Base-by-base conservation (phyloP, 345 rosid species). In the Cardamine chenopodiifolia region DNA sequence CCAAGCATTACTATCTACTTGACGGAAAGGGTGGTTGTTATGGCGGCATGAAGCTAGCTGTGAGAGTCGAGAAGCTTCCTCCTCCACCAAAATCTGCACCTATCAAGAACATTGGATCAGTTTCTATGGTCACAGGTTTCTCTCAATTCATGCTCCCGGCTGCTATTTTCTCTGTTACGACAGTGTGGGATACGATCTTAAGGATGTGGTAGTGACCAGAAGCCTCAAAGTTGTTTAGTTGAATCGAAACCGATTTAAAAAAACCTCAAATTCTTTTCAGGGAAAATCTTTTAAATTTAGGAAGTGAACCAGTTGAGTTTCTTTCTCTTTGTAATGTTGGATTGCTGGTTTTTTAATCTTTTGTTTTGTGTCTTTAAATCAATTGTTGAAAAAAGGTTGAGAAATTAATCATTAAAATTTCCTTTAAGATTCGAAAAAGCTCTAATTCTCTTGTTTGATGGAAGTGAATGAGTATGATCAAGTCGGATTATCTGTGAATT, bases 21-120 rank as follows among this genome's bases (percentile, higher is more conserved):
- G 91, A 94, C 23, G 94, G 99, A 60, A 90, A 86, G 64, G 98
- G 99, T 34, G 90, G 90, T 78, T 95, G 99, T 82, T 89, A 32
- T 0, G 76, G 92, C 0, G 99, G 97, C 58, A 88, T 90, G 90
- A 95, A 92, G 85, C 17, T 95, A 8, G 85, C 96, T 0, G 25
- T 95, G 71, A 78, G 26, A 1, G 99, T 92, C 0, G 91, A 88
- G 82, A 86, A 92, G 79, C 84, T 65, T 1, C 98, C 97, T 70
- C 98, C 97, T 4, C 97, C 98, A 75, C 90, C 97, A 2, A 48
- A 61, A 40, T 66, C 94, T 35, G 39, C 92, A 56, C 88, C 93
- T 0, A 3, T 18, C 49, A 87, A 64, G 78, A 88, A 4, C 72
- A 35, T 58, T 77, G 76, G 72, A 7, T 64, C 68, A 15, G 60